Conservation (phyloP, 768 basidiomycete species). For the Phaffia australis region DNA sequence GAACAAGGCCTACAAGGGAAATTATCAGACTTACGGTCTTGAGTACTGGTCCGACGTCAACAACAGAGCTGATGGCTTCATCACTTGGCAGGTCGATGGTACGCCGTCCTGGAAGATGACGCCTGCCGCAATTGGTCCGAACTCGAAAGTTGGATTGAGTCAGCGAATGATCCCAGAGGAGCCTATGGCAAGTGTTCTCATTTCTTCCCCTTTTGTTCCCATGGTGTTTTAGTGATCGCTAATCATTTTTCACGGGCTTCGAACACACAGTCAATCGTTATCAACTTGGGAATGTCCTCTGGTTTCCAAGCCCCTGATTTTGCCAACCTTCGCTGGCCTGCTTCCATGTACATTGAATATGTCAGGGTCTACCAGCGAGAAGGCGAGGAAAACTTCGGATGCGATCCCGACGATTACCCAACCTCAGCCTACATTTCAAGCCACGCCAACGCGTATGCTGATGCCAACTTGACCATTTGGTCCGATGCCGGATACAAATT, state of each 20-base stretch:
- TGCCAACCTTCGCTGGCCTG: slow-evolving; percentile 62
- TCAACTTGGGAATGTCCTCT: slow-evolving; percentile 70
- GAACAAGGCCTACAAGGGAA: slow-evolving; percentile 46
- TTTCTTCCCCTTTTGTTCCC: not conserved
- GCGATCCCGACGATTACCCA: slow-evolving; percentile 54
- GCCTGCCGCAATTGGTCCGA: slow-evolving; percentile 56
- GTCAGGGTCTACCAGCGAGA: slow-evolving; percentile 56
- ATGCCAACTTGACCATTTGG: slow-evolving; percentile 83
- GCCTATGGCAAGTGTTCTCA: not conserved
- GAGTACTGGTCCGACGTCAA: slow-evolving; percentile 73
- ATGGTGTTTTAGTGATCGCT: not conserved
- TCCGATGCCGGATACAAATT: slow-evolving; percentile 58
- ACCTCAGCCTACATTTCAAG: slow-evolving; percentile 58
- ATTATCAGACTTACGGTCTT: slow-evolving; percentile 57
- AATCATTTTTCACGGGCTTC: not conserved
- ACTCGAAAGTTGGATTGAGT: slow-evolving; percentile 49
- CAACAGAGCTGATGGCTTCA: slow-evolving; percentile 56
- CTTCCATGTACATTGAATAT: slow-evolving; percentile 63
- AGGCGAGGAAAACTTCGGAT: slow-evolving; percentile 57
- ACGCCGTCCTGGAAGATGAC: slow-evolving; percentile 61
- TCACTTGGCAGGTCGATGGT: slow-evolving; percentile 70
- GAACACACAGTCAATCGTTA: slow-evolving; percentile 54
- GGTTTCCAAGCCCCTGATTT: slow-evolving; percentile 65
- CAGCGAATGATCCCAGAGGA: slow-evolving; percentile 70
- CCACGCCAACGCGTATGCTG: slow-evolving; percentile 54